Base-by-base conservation (phyloP, 306 rosid species). In the Cicer cuneatum region DNA sequence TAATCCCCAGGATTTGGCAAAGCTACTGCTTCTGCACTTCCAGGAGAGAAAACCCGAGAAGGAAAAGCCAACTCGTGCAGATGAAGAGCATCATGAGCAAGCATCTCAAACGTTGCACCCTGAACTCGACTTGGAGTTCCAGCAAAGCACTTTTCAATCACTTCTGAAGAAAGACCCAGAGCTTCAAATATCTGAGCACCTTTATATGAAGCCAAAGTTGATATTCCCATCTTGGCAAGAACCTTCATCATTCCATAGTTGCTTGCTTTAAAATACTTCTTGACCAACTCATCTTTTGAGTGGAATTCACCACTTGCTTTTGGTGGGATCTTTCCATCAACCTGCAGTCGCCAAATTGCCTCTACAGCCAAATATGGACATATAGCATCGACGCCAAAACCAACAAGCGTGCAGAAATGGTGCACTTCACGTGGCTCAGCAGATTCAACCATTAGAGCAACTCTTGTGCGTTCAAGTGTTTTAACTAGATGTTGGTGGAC, bases 131-230 rank as follows among this genome's bases (percentile, higher is more conserved):
- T 95, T 39, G 96, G 97, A 46, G 99, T 95, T 83, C 99, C 98
- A 19, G 93, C 93, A 78, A 95, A 95, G 86, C 99, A 95, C 85
- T 86, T 92, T 62, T 87, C 99, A 46, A 92, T 81, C 77, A 95
- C 99, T 83, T 89, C 93, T 0, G 97, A 89, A 5, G 99, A 92
- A 83, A 95, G 98, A 78, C 99, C 99, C 56, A 95, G 80, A 66
- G 98, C 99, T 84, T 92, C 99, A 77, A 95, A 95, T 76, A 95
- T 95, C 85, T 95, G 99, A 48, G 98, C 99, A 63, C 99, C 99
- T 84, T 95, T 95, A 78, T 95, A 95, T 14, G 99, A 95, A 10
- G 99, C 99, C 90, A 95, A 83, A 80, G 99, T 95, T 56, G 99
- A 95, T 78, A 95, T 95, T 63, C 99, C 99, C 99, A 95, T 95